These are phyloP conservation scores for Fomitopsis pulvina DNA, from an alignment of 768 basidiomycete genomes.

Conservation along the genomic window DNA sequence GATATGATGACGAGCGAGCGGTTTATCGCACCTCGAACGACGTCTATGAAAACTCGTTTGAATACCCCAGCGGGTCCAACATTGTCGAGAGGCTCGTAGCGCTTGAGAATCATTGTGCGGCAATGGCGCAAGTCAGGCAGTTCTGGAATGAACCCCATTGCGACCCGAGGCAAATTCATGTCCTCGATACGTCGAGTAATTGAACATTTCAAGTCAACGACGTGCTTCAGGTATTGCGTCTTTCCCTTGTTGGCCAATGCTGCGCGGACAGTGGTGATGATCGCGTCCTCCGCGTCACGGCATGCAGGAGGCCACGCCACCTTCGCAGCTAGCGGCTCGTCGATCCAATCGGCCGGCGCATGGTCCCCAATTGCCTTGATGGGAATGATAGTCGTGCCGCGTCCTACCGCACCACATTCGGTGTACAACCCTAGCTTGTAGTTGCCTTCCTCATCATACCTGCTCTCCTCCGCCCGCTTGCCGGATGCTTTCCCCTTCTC, in stretches of 20 bases:
- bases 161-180: neutral
- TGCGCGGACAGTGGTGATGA: neutral
- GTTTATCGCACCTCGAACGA: conserved; percentile 1
- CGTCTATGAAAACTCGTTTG: neutral
- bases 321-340: conserved; percentile 1
- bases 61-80: conserved; percentile 2
- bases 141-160: no score
- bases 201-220: conserved; percentile 2
- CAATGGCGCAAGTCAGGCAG: no score
- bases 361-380: neutral
- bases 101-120: no score
- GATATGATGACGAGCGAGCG: no score
- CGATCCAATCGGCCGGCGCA: neutral
- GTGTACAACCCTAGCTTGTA: no score
- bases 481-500: no score
- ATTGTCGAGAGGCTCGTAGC: no score
- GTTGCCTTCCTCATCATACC: no score
- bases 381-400: conserved; percentile 2
- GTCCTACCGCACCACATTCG: no score
- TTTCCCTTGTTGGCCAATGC: neutral
- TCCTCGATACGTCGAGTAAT: no score
- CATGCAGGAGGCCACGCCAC: neutral
- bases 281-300: neutral
- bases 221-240: neutral
- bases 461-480: no score